phyloP scores from a whole-genome alignment of 1,284 basidiomycete species.

The Bjerkandera adusta region DNA sequence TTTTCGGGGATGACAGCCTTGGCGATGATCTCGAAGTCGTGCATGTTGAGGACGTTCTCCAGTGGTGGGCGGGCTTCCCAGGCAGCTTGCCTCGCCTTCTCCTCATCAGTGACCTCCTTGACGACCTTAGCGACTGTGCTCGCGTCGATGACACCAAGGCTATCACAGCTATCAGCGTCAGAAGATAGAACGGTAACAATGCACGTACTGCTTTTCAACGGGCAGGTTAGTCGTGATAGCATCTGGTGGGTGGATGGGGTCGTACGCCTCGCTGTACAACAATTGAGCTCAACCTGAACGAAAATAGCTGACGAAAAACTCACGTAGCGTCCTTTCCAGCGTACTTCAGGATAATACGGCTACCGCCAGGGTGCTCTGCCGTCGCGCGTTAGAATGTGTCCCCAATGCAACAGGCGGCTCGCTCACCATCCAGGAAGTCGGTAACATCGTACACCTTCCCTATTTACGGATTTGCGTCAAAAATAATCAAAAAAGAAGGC shows the following conservation, averaged over 20 bases:
- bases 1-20: slow-evolving; percentile 51
- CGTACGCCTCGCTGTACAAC: slow-evolving; percentile 48
- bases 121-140: slow-evolving; percentile 41
- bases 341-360: slow-evolving; percentile 63
- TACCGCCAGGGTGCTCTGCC: slow-evolving; percentile 52
- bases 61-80: slow-evolving; percentile 47
- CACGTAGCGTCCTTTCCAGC: slow-evolving; percentile 76
- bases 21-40: slow-evolving; percentile 70
- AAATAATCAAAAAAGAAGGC: neutral
- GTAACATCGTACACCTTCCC: slow-evolving; percentile 72
- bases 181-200: neutral
- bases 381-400: neutral
- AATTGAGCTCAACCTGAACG: neutral
- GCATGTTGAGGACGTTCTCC: slow-evolving; percentile 61
- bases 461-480: slow-evolving; percentile 32
- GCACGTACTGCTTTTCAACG: slow-evolving; percentile 40
- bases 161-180: slow-evolving; percentile 13
- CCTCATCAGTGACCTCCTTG: slow-evolving; percentile 43
- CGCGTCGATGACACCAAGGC: slow-evolving; percentile 50
- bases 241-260: slow-evolving; percentile 63
- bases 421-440: slow-evolving; percentile 57
- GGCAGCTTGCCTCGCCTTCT: slow-evolving; percentile 39
- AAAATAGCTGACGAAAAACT: slow-evolving; percentile 19
- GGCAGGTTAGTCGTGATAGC: slow-evolving; percentile 61
- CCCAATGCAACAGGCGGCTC: too few relatives aligned